Evolutionary conservation across 106 monocot species (phyloP).

Genomic region (Allium sativum): DNA sequence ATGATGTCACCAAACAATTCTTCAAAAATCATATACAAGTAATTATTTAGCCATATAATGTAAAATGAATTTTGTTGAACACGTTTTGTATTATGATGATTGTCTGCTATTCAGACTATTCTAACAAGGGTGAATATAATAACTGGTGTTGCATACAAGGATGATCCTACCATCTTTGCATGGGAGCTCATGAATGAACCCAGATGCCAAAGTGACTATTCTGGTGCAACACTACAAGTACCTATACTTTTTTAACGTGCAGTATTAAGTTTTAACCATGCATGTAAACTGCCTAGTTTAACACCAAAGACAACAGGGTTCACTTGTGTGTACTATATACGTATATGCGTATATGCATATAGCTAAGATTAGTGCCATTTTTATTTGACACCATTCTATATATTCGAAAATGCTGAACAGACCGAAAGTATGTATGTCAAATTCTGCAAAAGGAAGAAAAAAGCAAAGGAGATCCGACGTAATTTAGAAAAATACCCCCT

Average conservation of each 20-base stretch:
- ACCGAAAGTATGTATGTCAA: too few species aligned
- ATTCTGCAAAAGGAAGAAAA: too few species aligned
- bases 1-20: conserved; percentile 32
- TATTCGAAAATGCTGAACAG: too few species aligned
- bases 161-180: conserved; percentile 22
- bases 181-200: conserved; percentile 27
- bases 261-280: neutral
- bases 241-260: too few species aligned
- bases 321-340: too few species aligned
- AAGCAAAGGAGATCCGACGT: too few species aligned
- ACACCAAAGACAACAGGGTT: too few species aligned
- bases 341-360: neutral
- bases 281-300: neutral
- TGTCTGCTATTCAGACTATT: neutral
- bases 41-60: neutral
- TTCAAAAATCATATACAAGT: conserved; percentile 55
- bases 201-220: conserved; percentile 10
- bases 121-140: conserved; percentile 8
- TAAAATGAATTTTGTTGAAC: neutral
- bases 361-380: too few species aligned
- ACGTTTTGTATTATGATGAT: neutral
- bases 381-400: too few species aligned
- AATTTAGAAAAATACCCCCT: too few species aligned
- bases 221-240: conserved; percentile 7
- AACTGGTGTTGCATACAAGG: conserved; percentile 10